A percentile compares a stretch with the other conserved stretches of the same genome.
Conservation (phyloP, 2,329 filamentous ascomycete genomes). For the Onygenales sp. region DNA sequence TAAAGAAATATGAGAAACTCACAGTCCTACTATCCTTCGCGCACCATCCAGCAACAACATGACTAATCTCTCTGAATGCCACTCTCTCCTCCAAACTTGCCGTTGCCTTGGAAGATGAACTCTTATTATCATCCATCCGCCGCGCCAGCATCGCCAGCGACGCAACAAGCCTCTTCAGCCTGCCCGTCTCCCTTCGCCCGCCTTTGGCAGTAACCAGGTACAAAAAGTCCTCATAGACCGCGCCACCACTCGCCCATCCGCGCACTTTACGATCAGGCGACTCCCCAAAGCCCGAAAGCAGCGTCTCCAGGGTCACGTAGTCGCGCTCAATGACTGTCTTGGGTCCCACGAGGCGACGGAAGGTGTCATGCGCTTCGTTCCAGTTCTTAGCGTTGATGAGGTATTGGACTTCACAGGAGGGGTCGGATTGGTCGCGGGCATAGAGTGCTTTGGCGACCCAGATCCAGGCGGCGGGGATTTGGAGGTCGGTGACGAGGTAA, state of each 20-base stretch:
- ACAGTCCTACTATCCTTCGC: conserved; percentile 52
- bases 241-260: conserved; percentile 70
- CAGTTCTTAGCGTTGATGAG: conserved; percentile 69
- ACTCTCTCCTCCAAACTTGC: conserved; percentile 53
- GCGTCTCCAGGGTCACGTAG: conserved; percentile 56
- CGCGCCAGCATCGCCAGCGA: conserved; percentile 36
- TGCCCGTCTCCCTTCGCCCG: conserved; percentile 31
- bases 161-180: conserved; percentile 37
- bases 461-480: conserved; percentile 68
- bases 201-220: conserved; percentile 35
- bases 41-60: conserved; percentile 59
- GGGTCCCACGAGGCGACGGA: conserved; percentile 73
- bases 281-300: conserved; percentile 62
- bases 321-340: conserved; percentile 73
- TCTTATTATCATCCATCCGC: conserved; percentile 22
- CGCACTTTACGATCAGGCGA: conserved; percentile 51
- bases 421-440: conserved; percentile 63
- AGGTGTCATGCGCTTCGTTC: conserved; percentile 73
- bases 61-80: conserved; percentile 73
- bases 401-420: conserved; percentile 63
- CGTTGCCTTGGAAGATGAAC: conserved; percentile 14
- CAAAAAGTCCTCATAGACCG: conserved; percentile 63
- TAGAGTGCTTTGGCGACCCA: conserved; percentile 80
- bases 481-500: conserved; percentile 54
- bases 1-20: conserved; percentile 19